A percentile compares a stretch with the other conserved stretches of the same genome.
phyloP scores from a whole-genome alignment of 306 rosid species.

The Mucuna pruriens region DNA sequence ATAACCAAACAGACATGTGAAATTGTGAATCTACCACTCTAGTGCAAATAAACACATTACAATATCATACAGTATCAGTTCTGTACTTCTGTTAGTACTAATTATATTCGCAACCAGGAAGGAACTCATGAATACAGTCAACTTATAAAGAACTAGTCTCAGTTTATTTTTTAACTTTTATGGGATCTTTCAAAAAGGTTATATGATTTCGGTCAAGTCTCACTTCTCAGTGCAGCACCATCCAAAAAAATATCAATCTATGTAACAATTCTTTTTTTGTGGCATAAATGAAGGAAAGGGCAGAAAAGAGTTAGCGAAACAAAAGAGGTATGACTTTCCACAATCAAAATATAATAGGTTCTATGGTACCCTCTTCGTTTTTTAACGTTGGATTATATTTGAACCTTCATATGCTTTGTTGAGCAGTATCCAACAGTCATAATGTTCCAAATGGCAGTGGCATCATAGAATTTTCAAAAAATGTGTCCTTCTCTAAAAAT shows the following conservation, averaged over 20 bases:
- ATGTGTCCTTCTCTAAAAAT: not conserved
- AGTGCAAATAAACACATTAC: not conserved
- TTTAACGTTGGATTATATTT: not conserved
- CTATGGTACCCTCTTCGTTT: not conserved
- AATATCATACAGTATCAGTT: not conserved
- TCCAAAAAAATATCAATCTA: not conserved
- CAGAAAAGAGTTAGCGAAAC: not conserved
- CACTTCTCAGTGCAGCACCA: not conserved
- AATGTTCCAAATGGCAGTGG: not conserved
- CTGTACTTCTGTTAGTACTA: not conserved
- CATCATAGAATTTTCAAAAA: not conserved
- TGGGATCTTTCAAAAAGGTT: not conserved
- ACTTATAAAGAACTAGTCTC: not conserved
- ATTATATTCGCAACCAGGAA: not conserved
- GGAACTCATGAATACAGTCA: not conserved
- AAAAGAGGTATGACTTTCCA: not conserved
- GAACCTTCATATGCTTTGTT: not conserved
- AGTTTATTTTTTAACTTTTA: not conserved
- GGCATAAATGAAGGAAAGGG: not conserved
- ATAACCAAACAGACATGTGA: not conserved
- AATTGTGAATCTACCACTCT: not conserved
- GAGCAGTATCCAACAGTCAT: slow-evolving; percentile 8
- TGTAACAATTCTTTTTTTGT: not conserved
- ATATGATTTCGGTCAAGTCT: not conserved
- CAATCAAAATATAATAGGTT: not conserved